Base-by-base conservation (phyloP, 1,284 basidiomycete genomes). In the Rhizoctonia solani region DNA sequence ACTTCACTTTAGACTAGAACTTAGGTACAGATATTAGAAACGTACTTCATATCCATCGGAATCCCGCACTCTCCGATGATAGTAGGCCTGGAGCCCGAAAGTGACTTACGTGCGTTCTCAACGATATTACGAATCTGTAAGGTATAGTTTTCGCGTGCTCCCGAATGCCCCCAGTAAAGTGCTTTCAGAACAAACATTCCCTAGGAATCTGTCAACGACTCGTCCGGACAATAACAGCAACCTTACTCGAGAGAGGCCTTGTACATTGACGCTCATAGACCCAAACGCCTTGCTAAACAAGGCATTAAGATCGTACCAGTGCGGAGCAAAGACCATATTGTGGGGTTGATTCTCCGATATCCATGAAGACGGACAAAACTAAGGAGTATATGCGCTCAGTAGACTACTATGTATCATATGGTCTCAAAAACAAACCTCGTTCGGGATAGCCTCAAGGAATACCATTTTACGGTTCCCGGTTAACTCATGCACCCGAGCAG, bases 1-100 rank as follows among this genome's bases (percentile, higher is more conserved):
- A 66, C 23, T 55, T 69, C 34, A 34, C 11, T 8, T 34, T 52
- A 50, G 21, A 30, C 44, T 11, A 29, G 13, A 21, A 2, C 21
- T 1, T 23, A 23, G 2, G 1, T 3, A 21, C 19, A 46, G 8
- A 21, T n/a, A 37, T 4, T 41, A 30, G 44, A 52, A 19, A 37
- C 89, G 49, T 72, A 92, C 91, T 97, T 96, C 82, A 96, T 84
- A 73, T 98, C 94, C 87, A 97, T 95, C 0, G 94, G 94, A 41
- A 96, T 82, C 34, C 95, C 95, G 71, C 89, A 92, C 76, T 98
- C 95, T 27, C 94, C 94, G 70, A 98, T 85, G 6, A 96, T 78
- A 37, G 93, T 84, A 8, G 94, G 94, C 3, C 59, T 46, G 11
- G 79, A 83, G 73, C 93, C 89, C 27, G 90, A 91, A 0, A 96